Conservation (phyloP, 805 yeast genomes). For the Barnettozyma populi region DNA sequence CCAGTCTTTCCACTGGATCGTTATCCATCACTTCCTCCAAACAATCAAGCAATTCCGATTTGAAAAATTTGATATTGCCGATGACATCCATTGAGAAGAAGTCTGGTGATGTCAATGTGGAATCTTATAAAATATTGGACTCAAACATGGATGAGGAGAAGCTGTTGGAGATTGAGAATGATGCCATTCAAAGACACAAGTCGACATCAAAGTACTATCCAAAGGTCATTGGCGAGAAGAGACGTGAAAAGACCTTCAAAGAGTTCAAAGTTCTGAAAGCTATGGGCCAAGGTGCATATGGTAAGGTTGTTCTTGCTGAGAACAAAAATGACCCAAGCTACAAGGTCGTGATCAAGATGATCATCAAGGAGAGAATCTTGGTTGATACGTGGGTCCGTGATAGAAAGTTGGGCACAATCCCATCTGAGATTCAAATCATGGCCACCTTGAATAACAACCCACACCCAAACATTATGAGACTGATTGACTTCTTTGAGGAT, state of each 20-base stretch:
- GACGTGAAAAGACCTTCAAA: conserved; percentile 64
- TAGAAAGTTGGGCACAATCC: conserved; percentile 84
- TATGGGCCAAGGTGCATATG: conserved; percentile 97
- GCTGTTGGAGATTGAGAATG: conserved; percentile 41
- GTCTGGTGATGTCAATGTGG: conserved; percentile 5
- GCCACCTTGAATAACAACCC: conserved; percentile 70
- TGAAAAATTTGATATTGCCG: not conserved
- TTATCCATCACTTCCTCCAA: conserved; percentile 3
- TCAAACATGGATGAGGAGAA: conserved; percentile 31
- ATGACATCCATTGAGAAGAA: conserved; percentile 4
- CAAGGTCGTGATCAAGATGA: conserved; percentile 77
- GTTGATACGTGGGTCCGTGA: conserved; percentile 98
- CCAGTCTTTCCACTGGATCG: conserved; percentile 9
- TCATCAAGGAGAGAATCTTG: conserved; percentile 84
- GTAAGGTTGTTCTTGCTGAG: conserved; percentile 79
- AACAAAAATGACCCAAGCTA: conserved; percentile 58
- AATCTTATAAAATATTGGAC: conserved; percentile 16
- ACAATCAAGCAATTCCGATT: conserved; percentile 5
- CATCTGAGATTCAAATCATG: conserved; percentile 94
- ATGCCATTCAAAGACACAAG: conserved; percentile 33
- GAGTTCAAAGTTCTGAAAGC: conserved; percentile 70
- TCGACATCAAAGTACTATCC: conserved; percentile 31
- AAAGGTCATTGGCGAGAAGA: conserved; percentile 53
- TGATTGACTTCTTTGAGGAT: conserved; percentile 92
- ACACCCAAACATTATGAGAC: conserved; percentile 81